Base-by-base conservation (phyloP, 2,329 filamentous ascomycete genomes). In the Catunica adiposa region DNA sequence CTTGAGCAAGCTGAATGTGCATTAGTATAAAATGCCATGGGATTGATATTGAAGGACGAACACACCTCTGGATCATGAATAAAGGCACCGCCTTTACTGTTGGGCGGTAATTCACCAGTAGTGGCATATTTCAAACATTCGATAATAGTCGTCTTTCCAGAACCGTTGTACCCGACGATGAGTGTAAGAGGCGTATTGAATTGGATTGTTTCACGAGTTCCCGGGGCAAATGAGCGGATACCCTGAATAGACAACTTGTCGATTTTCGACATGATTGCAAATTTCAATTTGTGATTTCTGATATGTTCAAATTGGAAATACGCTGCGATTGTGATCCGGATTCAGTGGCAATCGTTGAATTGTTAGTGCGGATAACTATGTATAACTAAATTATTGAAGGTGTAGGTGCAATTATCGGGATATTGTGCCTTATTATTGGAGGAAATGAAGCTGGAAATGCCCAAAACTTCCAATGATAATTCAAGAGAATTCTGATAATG, bases 71-170 rank as follows among this genome's bases (percentile, higher is more conserved):
- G 92, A 64, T 98, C 92, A 67, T 98, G 90, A 60, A 98, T 88
- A 67, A 97, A 98, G 52, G 90, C 89, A 31, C 89, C 89, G 26
- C 85, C 84, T 62, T 83, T 85, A 71, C 83, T 89, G 72, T 96
- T 95, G 31, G 92, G 88, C 1, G 92, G 92, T 51, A 94, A 78
- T 64, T 94, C 86, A 56, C 92, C 94, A 6, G 89, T 96, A 17
- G 94, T 96, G 54, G 87, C 89, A 80, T 96, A 98, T 66, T 96
- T 96, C 64, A 98, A 84, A 67, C 89, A 94, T 69, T 98, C 92
- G 69, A 98, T 98, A 65, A 98, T 95, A 57, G 92, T 97, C 8
- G 92, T 98, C 72, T 98, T 98, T 60, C 92, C 92, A 1, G 90
- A 97, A 56, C 92, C 92, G 71, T 98, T 98, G 69, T 89, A 87